A percentile compares a stretch with the other conserved stretches of the same genome.
Evolutionary conservation across 345 rosid species (phyloP).

Genomic region (Melastoma malabathricum): DNA sequence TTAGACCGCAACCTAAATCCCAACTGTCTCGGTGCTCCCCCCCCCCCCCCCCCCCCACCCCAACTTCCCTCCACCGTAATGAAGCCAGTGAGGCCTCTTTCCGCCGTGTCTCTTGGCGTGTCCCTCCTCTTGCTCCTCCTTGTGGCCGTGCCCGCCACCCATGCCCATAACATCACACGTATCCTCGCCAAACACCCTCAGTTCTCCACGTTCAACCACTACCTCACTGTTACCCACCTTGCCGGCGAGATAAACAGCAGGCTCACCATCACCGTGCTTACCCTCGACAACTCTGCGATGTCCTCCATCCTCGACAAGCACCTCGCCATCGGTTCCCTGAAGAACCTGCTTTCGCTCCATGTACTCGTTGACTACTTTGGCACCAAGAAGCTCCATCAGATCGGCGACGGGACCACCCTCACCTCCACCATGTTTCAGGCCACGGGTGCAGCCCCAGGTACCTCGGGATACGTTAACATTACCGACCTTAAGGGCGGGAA

Average conservation of each 20-base stretch:
- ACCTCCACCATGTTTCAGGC: slow-evolving; percentile 86
- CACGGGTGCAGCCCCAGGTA: slow-evolving; percentile 73
- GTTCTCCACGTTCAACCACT: slow-evolving; percentile 92
- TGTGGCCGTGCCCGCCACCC: neutral
- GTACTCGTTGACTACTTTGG: slow-evolving; percentile 88
- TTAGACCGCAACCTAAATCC: too few species aligned
- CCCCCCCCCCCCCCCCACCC: too few species aligned
- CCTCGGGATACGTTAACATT: slow-evolving; percentile 72
- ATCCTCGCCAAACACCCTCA: slow-evolving; percentile 63
- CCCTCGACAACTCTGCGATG: slow-evolving; percentile 84
- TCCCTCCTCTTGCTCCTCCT: too few species aligned
- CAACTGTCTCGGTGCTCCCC: too few species aligned
- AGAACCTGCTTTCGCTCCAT: slow-evolving; percentile 78
- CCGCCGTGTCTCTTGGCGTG: too few species aligned
- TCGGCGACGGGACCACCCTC: slow-evolving; percentile 48
- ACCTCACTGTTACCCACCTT: slow-evolving; percentile 73
- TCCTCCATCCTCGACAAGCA: slow-evolving; percentile 44
- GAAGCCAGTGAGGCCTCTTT: too few species aligned
- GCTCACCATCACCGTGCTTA: slow-evolving; percentile 71
- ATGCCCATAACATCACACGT: slow-evolving; percentile 67
- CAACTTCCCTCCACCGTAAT: too few species aligned
- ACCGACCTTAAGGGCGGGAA: slow-evolving; percentile 75
- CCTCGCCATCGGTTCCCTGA: slow-evolving; percentile 49
- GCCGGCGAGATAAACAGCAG: slow-evolving; percentile 77
- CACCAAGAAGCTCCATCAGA: slow-evolving; percentile 80